A percentile compares a stretch with the other conserved stretches of the same genome.
These are phyloP conservation scores for Sporopachydermia cereana DNA, from an alignment of 1,139 yeast genomes.

Conservation along the genomic window DNA sequence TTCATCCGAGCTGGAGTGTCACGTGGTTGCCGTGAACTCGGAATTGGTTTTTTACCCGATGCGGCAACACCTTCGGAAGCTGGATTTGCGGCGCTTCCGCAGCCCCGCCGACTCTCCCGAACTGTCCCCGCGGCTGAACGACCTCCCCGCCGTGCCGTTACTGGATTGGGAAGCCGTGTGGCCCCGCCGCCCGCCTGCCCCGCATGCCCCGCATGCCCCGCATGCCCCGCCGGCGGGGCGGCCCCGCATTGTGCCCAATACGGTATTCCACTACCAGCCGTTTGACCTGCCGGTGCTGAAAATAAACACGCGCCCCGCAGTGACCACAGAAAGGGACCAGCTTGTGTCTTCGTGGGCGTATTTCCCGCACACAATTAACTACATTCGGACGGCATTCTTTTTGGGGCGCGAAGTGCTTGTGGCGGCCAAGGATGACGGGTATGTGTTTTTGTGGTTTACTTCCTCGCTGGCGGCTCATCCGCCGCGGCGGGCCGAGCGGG, in stretches of 20 bases:
- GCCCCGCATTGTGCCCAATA: not conserved
- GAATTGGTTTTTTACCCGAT: not conserved
- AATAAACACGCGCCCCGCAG: conserved; percentile 32
- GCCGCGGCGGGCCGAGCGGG: not conserved
- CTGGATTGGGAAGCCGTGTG: not conserved
- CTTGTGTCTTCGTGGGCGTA: conserved; percentile 35
- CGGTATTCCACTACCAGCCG: conserved; percentile 4
- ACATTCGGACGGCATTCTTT: conserved; percentile 24
- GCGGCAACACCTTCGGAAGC: not conserved
- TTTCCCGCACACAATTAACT: conserved; percentile 49
- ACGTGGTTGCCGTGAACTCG: conserved; percentile 1
- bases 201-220: not conserved
- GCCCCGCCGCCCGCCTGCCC: not conserved
- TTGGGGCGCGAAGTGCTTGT: conserved; percentile 29
- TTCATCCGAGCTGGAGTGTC: not conserved
- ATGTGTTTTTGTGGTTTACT: conserved; percentile 32
- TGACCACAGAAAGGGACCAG: conserved; percentile 28
- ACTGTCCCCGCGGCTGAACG: not conserved
- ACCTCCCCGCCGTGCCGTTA: not conserved
- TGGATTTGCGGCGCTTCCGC: not conserved
- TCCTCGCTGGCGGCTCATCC: not conserved
- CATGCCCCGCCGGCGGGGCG: not conserved
- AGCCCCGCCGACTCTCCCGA: not conserved
- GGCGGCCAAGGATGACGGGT: conserved; percentile 48
- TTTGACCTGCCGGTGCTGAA: conserved; percentile 18